Conservation (phyloP, 805 yeast genomes). For the Lipomyces yamanashiensis region DNA sequence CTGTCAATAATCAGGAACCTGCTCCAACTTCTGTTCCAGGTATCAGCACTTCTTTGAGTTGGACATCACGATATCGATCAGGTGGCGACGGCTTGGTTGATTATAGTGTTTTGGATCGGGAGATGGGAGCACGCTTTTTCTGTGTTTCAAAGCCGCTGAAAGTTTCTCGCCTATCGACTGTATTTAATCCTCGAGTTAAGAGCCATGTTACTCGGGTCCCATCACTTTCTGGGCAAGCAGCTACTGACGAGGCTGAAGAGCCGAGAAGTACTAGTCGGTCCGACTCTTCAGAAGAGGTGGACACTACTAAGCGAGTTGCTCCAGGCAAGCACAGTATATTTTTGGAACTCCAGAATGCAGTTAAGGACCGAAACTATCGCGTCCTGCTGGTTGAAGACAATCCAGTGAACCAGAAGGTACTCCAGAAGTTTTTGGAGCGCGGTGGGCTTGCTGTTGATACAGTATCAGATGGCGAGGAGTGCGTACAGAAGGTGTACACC, state of each 20-base stretch:
- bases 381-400: conserved; percentile 92
- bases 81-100: conserved; percentile 17
- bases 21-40: conserved; percentile 4
- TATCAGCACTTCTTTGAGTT: neutral
- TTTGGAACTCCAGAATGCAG: conserved; percentile 35
- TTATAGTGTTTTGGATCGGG: conserved; percentile 23
- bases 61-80: neutral
- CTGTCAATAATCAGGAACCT: conserved; percentile 6
- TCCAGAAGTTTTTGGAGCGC: conserved; percentile 49
- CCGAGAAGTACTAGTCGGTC: neutral
- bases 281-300: neutral
- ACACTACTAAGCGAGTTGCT: neutral
- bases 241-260: conserved; percentile 7
- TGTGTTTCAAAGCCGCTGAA: conserved; percentile 35
- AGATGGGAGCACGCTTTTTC: conserved; percentile 27
- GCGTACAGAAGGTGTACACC: conserved; percentile 39
- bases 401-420: conserved; percentile 86
- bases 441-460: conserved; percentile 43
- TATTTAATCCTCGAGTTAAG: conserved; percentile 15
- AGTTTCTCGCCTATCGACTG: conserved; percentile 26
- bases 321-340: conserved; percentile 24
- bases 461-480: conserved; percentile 44
- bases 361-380: conserved; percentile 29
- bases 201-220: neutral
- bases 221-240: neutral